Evolutionary conservation across 2,329 filamentous ascomycete species (phyloP), one percentile per base, ranked within the genome.

Genomic region (Leptodontidium sp.): DNA sequence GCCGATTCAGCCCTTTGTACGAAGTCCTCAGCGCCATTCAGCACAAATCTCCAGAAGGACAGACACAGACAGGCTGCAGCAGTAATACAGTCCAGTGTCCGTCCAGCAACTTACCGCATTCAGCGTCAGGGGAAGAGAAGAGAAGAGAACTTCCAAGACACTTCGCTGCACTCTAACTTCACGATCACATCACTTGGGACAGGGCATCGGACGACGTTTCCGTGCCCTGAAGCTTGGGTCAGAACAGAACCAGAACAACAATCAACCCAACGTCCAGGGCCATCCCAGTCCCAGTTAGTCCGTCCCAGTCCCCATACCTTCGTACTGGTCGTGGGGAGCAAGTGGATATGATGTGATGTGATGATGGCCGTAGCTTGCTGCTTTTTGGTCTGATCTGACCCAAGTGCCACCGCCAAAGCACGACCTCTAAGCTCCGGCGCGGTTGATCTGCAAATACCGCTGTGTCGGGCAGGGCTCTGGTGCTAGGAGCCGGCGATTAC

Each of bases 131-230:
- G 35, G 32, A 12, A 21, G 35, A 9, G 6, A 58, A 21, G 32
- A 12, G 11, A n/a, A 9, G 7, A 17, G 32, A 57, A 35, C 21
- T 57, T 57, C 32, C 17, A 57, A 57, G 53, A 57, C 53, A 35
- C 29, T 40, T 21, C 32, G 32, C 32, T 38, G 32, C 29, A 58
- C 35, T 58, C 35, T 21, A 24, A 40, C 17, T 61, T 32, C 58
- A 61, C 15, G 40, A 35, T 61, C 21, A 45, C 40, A 32, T 29
- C 24, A 62, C 24, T 50, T 43, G 29, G 59, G 11, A 14, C 24
- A 62, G 26, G 59, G 53, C n/a, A 62, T 62, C 43, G 45, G 59
- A 62, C 59, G 59, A 62, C 43, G 43, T 62, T 62, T 50, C 59
- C 43, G 26, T 62, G n/a, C 59, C 59, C 26, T 45, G 43, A 12